Base-by-base conservation (phyloP, 2,329 filamentous ascomycete species). In the Akanthomyces uredinophilus region DNA sequence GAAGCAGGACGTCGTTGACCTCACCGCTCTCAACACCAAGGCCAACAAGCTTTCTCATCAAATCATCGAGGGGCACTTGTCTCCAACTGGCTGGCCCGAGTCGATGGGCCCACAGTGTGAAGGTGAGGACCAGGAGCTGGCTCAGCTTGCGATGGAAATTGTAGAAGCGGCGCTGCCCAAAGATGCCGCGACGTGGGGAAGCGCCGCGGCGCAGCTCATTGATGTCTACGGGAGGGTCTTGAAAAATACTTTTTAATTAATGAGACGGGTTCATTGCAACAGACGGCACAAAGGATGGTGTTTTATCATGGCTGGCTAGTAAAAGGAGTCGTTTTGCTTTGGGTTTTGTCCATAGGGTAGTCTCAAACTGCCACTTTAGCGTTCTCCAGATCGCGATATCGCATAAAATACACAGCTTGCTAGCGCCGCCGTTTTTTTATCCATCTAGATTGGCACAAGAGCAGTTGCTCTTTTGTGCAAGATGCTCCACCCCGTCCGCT, bases 141-240 rank as follows among this genome's bases (percentile, higher is more conserved):
- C 74, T 29, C 69, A 67, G 35, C 65, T 76, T 55, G 75, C 74
- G 6, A 69, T 68, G 67, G 73, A 75, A 37, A 61, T 75, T 43
- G 64, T 76, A 35, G 68, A 70, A 2, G 68, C 68, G 22, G 67
- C 65, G 5, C 61, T 67, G 43, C 68, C 67, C 10, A 63, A 62
- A 20, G 61, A 22, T 20, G 58, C 70, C 11, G 66, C 69, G 18
- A 73, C 69, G 1, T 77, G 74, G 74, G 75, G 74, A 2, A 66
- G 64, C 24, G 51, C 67, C 2, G 73, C 71, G 0, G 68, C 71
- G 8, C 65, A 66, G 11, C 65, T 72, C 11, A 35, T 75, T 41
- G 70, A 67, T 44, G 66, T 66, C 2, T 67, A 75, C 51, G 63
- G 66, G 6, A 62, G 63, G 14, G 46, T 70, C 5, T 43, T 68